Evolutionary conservation across 495 filamentous ascomycete genomes (phyloP).

Genomic region (Letharia columbiana): DNA sequence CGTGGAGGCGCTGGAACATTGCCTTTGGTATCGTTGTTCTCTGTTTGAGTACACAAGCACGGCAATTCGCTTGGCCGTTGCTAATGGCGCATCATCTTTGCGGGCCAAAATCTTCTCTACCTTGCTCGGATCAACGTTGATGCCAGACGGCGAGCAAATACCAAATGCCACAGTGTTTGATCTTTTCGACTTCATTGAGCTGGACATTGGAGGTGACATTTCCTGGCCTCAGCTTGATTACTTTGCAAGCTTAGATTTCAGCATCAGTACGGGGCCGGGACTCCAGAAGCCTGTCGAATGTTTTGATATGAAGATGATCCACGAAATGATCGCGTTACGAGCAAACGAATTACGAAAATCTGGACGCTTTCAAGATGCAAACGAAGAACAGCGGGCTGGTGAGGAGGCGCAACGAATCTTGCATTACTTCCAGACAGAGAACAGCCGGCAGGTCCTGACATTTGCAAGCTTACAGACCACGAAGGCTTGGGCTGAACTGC

Average conservation of each 20-base stretch:
- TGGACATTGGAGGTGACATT: constrained; percentile 48
- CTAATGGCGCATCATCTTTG: constrained; percentile 60
- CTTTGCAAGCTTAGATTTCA: constrained; percentile 54
- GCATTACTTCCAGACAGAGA: constrained; percentile 50
- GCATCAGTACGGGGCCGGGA: constrained; percentile 46
- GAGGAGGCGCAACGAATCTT: constrained; percentile 50
- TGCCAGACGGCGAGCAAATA: constrained; percentile 53
- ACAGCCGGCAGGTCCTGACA: constrained; percentile 61
- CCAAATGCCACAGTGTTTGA: constrained; percentile 73
- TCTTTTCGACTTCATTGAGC: constrained; percentile 80
- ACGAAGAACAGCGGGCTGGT: constrained; percentile 49
- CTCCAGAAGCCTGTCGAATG: constrained; percentile 37
- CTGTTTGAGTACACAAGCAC: constrained; percentile 73
- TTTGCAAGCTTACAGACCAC: constrained; percentile 56
- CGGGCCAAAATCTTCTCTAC: constrained; percentile 71
- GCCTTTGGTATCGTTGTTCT: constrained; percentile 62
- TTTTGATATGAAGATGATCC: constrained; percentile 50
- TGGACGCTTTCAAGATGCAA: constrained; percentile 42
- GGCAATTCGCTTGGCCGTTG: constrained; percentile 70
- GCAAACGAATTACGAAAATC: constrained; percentile 44
- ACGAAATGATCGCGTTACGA: constrained; percentile 51
- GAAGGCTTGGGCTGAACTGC: constrained; percentile 69
- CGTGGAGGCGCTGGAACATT: constrained; percentile 58
- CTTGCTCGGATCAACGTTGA: constrained; percentile 61
- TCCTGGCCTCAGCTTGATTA: constrained; percentile 41